Evolutionary conservation across 2,329 filamentous ascomycete genomes (phyloP).

Genomic region (Fusarium newnesense): DNA sequence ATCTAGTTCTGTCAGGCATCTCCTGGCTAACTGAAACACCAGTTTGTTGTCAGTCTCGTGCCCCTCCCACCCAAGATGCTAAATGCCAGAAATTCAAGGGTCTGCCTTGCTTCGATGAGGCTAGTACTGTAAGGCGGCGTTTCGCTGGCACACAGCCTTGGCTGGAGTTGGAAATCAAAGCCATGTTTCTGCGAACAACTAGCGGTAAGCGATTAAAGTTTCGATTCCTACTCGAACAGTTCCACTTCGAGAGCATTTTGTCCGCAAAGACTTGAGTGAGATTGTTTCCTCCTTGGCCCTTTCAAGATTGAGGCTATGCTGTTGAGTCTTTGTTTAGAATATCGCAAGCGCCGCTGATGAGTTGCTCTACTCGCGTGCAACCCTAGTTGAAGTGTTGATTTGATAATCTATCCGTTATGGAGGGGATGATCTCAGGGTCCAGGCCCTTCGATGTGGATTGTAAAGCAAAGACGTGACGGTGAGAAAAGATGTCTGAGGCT

Average conservation of each 20-base stretch:
- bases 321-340: not conserved
- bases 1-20: not conserved
- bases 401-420: conserved; percentile 34
- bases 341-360: conserved; percentile 26
- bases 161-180: conserved; percentile 28
- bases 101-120: conserved; percentile 31
- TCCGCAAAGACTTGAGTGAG: not conserved
- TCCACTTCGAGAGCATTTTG: conserved; percentile 20
- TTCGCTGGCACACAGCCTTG: conserved; percentile 34
- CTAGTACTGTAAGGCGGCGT: conserved; percentile 20
- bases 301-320: conserved; percentile 3
- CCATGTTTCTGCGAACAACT: conserved; percentile 37
- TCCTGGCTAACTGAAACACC: conserved; percentile 1
- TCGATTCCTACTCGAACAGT: conserved; percentile 14
- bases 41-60: conserved; percentile 26
- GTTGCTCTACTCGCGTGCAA: conserved; percentile 33
- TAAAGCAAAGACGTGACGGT: conserved; percentile 26
- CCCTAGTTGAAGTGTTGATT: conserved; percentile 34
- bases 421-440: conserved; percentile 43
- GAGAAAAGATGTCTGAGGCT: conserved; percentile 16
- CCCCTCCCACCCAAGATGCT: conserved; percentile 27
- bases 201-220: conserved; percentile 38
- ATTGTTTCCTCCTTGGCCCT: not conserved
- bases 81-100: conserved; percentile 27
- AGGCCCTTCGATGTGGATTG: conserved; percentile 43